These are phyloP conservation scores for Dioscorea cayenensis DNA, from an alignment of 116 monocot species.

Conservation along the genomic window DNA sequence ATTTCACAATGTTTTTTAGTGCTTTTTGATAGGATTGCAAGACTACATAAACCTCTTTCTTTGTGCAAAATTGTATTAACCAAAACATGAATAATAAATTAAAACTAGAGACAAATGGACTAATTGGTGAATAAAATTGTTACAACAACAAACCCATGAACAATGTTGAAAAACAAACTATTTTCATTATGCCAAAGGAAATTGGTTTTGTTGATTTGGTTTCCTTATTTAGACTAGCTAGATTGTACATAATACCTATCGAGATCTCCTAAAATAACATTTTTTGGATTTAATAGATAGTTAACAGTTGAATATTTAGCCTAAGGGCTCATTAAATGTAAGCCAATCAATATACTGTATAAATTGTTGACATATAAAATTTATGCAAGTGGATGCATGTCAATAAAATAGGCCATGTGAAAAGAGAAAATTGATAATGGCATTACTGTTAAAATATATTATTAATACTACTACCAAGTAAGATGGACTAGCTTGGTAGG, in stretches of 20 bases:
- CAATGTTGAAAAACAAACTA: not conserved
- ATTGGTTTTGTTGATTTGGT: not conserved
- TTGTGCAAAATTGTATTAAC: too few species aligned
- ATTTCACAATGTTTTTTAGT: too few species aligned
- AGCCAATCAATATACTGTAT: too few species aligned
- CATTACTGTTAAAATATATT: too few species aligned
- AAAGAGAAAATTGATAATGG: too few species aligned
- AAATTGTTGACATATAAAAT: too few species aligned
- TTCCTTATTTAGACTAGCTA: not conserved
- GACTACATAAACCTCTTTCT: too few species aligned
- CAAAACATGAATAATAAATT: not conserved
- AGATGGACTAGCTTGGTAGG: not conserved
- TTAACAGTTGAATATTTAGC: too few species aligned
- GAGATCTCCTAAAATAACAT: not conserved
- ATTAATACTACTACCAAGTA: not conserved
- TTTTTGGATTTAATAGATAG: not conserved
- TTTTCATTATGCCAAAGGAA: not conserved
- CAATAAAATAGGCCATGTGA: too few species aligned
- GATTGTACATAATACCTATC: not conserved
- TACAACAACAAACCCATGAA: not conserved
- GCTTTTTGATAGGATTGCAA: too few species aligned
- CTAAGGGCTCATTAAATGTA: too few species aligned
- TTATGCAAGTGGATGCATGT: too few species aligned
- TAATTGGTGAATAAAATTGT: not conserved
- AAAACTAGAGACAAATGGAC: not conserved